Percentiles rank a stretch among this genome's conserved stretches.
These are phyloP conservation scores for Scutellaria minor DNA, from an alignment of 257 asterid species.

Conservation along the genomic window DNA sequence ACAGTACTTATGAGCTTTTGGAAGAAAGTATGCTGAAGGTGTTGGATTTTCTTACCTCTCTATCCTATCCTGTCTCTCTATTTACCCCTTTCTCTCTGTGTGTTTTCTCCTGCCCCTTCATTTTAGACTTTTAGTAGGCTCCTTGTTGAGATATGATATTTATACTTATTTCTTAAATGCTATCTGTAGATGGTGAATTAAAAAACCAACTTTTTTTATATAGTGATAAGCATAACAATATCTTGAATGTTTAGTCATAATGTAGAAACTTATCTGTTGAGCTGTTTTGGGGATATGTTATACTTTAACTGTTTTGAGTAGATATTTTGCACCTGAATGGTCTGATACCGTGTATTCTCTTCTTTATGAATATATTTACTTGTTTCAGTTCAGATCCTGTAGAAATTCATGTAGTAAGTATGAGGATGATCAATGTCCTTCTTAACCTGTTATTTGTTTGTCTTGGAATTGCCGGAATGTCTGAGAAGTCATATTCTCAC, in stretches of 20 bases:
- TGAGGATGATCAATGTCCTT: neutral
- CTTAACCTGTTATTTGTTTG: neutral
- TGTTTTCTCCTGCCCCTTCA: neutral
- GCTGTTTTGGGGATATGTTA: constrained; percentile 5
- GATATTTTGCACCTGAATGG: constrained; percentile 2
- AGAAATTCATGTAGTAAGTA: neutral
- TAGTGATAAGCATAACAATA: constrained; percentile 21
- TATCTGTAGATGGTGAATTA: constrained; percentile 6
- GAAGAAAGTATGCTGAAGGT: constrained; percentile 96
- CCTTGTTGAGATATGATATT: neutral
- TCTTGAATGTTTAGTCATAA: constrained; percentile 16
- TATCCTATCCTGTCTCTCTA: neutral
- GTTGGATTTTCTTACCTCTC: constrained; percentile 31
- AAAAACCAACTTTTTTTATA: neutral
- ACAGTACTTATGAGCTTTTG: constrained; percentile 81
- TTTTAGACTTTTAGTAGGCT: neutral
- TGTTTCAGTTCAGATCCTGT: constrained; percentile 6
- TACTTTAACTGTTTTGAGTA: constrained; percentile 23
- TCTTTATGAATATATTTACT: constrained; percentile 15
- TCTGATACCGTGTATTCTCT: neutral
- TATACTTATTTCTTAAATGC: constrained; percentile 16
- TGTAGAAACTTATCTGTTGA: constrained; percentile 10
- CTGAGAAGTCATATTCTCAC: constrained; percentile 14
- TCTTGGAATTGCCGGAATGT: constrained; percentile 6
- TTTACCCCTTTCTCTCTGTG: neutral